Evolutionary conservation across 345 rosid genomes (phyloP).

Genomic region (Noccaea bulbosa): DNA sequence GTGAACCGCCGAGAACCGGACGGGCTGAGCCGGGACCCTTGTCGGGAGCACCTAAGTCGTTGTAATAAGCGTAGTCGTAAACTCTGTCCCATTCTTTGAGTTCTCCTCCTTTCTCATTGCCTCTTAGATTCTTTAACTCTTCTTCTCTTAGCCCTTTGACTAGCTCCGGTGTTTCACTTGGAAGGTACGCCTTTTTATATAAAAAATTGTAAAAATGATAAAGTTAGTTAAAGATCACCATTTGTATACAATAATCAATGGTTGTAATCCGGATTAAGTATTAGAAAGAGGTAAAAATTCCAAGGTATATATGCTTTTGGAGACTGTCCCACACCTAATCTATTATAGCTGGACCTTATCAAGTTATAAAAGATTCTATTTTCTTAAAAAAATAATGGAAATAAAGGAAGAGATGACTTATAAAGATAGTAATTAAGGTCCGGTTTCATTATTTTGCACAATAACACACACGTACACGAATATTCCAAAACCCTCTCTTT

Average conservation of each 20-base stretch:
- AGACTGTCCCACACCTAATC: slow-evolving; percentile 3
- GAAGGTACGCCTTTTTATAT: slow-evolving; percentile 71
- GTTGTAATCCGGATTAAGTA: not conserved
- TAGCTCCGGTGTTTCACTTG: slow-evolving; percentile 76
- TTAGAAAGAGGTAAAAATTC: not conserved
- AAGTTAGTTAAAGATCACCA: not conserved
- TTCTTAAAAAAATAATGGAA: not conserved
- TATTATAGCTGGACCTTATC: slow-evolving; percentile 26
- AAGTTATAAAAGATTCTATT: slow-evolving; percentile 15
- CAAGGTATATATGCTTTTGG: slow-evolving; percentile 20
- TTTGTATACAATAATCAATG: not conserved
- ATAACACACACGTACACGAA: slow-evolving; percentile 28
- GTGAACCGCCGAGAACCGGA: slow-evolving; percentile 76
- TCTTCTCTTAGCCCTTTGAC: slow-evolving; percentile 64
- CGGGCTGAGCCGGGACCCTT: slow-evolving; percentile 60
- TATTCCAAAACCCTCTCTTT: slow-evolving; percentile 22
- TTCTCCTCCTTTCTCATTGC: slow-evolving; percentile 56
- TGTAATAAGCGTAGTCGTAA: slow-evolving; percentile 85
- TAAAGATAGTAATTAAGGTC: slow-evolving; percentile 16
- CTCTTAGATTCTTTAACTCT: slow-evolving; percentile 71
- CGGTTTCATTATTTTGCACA: slow-evolving; percentile 20
- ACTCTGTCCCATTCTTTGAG: slow-evolving; percentile 94
- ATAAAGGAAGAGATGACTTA: slow-evolving; percentile 24
- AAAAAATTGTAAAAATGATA: not conserved
- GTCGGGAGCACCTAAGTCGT: slow-evolving; percentile 83